A percentile compares a stretch with the other conserved stretches of the same genome.
phyloP scores from a whole-genome alignment of 495 filamentous ascomycete genomes.

The Acidiella bohemica region DNA sequence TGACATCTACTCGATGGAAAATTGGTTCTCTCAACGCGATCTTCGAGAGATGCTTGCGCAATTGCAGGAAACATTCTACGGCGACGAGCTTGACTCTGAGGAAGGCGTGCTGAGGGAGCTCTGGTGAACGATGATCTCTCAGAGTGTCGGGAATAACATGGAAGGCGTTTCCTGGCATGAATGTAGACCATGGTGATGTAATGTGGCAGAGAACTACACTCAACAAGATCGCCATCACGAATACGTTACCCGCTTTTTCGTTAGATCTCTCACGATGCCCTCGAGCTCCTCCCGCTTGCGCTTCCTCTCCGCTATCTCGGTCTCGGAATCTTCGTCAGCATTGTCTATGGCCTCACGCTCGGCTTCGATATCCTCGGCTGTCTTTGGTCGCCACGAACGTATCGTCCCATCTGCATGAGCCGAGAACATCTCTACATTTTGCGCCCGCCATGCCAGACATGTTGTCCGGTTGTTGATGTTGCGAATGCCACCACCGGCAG shows the following conservation, averaged over 20 bases:
- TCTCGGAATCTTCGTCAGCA: slow-evolving; percentile 21
- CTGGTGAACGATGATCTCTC: slow-evolving; percentile 1
- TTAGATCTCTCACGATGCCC: slow-evolving; percentile 17
- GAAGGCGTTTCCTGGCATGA: too few species aligned
- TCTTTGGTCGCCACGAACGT: slow-evolving; percentile 42
- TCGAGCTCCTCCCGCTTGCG: slow-evolving; percentile 37
- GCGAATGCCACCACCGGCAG: slow-evolving; percentile 2
- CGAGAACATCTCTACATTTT: slow-evolving; percentile 41
- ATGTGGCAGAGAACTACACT: too few species aligned
- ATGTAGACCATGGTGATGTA: too few species aligned
- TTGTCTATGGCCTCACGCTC: slow-evolving; percentile 32
- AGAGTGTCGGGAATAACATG: too few species aligned
- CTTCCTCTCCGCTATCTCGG: slow-evolving; percentile 23
- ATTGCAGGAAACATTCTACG: slow-evolving; percentile 46
- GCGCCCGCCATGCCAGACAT: slow-evolving; percentile 55
- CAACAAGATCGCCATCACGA: too few species aligned
- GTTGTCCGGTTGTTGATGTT: slow-evolving; percentile 47
- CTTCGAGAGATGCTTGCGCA: slow-evolving; percentile 35
- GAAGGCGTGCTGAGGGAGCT: slow-evolving; percentile 48
- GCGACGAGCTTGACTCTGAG: slow-evolving; percentile 46
- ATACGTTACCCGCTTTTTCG: slow-evolving; percentile 6
- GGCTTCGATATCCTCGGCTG: slow-evolving; percentile 30
- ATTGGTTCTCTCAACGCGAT: slow-evolving; percentile 38
- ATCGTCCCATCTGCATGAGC: slow-evolving; percentile 47
- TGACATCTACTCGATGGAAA: slow-evolving; percentile 36